Percentiles rank a stretch among this genome's conserved stretches.
phyloP scores from a whole-genome alignment of 306 rosid species.

The Prunus persica region Prunus_persica_NCBIv2 NC_034014.1:22002501-22003000 shows the following conservation, averaged over 20 bases:
- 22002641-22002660: not conserved
- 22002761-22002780: not conserved
- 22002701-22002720: not conserved
- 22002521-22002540: constrained; percentile 8
- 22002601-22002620: not conserved
- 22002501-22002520: not conserved
- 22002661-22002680: not conserved
- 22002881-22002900: constrained; percentile 62
- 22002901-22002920: not conserved
- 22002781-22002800: not conserved
- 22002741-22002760: not conserved
- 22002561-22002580: not conserved
- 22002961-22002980: constrained; percentile 30
- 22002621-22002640: constrained; percentile 10
- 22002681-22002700: constrained; percentile 10
- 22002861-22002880: constrained; percentile 63
- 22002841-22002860: constrained; percentile 55
- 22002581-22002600: not conserved
- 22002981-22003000: constrained; percentile 55
- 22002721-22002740: not conserved
- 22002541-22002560: not conserved
- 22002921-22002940: constrained; percentile 5
- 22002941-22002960: constrained; percentile 7
- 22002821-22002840: constrained; percentile 49
- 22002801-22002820: not conserved